Percentiles rank a stretch among this genome's conserved stretches.
Conservation (phyloP, 805 yeast species). For the Hyphopichia homilentoma region DNA sequence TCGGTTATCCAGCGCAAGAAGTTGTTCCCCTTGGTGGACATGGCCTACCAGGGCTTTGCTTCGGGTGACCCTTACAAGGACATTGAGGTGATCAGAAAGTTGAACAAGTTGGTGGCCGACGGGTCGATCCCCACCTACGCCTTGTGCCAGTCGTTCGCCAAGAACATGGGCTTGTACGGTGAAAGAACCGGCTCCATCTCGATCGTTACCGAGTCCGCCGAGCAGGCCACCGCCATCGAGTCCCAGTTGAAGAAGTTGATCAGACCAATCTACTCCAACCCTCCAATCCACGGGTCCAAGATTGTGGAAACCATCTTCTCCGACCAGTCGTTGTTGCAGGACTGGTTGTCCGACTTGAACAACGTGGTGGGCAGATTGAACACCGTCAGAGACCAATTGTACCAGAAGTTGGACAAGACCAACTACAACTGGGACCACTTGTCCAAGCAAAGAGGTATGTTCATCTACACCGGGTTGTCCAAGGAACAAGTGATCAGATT, state of each 20-base stretch:
- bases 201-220: slow-evolving; percentile 53
- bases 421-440: slow-evolving; percentile 81
- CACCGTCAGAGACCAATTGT: slow-evolving; percentile 63
- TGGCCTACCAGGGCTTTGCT: slow-evolving; percentile 95
- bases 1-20: slow-evolving; percentile 54
- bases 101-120: slow-evolving; percentile 46
- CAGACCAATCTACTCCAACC: slow-evolving; percentile 87
- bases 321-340: slow-evolving; percentile 52
- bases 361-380: slow-evolving; percentile 77
- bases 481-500: slow-evolving; percentile 68
- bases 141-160: slow-evolving; percentile 48
- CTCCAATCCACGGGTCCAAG: slow-evolving; percentile 92
- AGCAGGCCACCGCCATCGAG: slow-evolving; percentile 52
- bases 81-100: slow-evolving; percentile 43
- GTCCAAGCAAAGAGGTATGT: slow-evolving; percentile 92
- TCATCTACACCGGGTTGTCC: slow-evolving; percentile 81
- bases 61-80: slow-evolving; percentile 80
- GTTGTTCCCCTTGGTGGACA: slow-evolving; percentile 80
- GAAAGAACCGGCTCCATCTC: slow-evolving; percentile 76
- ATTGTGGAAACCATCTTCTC: slow-evolving; percentile 76
- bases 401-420: slow-evolving; percentile 58
- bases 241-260: slow-evolving; percentile 81
- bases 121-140: slow-evolving; percentile 51
- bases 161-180: slow-evolving; percentile 48
- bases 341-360: slow-evolving; percentile 82